A percentile compares a stretch with the other conserved stretches of the same genome.
Conservation (phyloP, 768 basidiomycete species). For the Serendipita vermifera region DNA sequence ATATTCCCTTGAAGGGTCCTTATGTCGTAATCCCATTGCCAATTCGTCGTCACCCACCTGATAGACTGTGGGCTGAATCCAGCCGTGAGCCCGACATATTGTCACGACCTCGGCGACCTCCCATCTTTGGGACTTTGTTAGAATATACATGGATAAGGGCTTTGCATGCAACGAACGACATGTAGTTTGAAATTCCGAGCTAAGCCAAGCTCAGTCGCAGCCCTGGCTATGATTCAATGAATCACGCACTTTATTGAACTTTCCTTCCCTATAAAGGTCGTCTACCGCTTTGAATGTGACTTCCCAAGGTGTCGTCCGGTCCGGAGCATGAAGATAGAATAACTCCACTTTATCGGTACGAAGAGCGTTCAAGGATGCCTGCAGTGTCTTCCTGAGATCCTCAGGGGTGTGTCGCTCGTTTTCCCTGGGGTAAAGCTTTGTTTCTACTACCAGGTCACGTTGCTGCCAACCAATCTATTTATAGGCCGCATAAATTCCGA, state of each 20-base stretch:
- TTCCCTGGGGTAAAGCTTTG: constrained; percentile 41
- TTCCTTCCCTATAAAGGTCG: constrained; percentile 38
- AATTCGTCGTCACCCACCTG: no score
- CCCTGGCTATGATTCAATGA: background rate
- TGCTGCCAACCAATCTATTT: constrained; percentile 27
- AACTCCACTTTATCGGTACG: constrained; percentile 35
- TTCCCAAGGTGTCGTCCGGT: constrained; percentile 32
- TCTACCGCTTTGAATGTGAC: constrained; percentile 36
- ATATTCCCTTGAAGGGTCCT: constrained; percentile 21
- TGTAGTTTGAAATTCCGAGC: constrained; percentile 35
- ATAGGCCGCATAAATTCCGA: background rate
- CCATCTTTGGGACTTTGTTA: constrained; percentile 19
- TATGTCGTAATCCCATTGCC: no score
- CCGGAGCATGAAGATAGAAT: constrained; percentile 37
- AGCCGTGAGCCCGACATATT: constrained; percentile 32
- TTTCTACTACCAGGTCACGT: constrained; percentile 43
- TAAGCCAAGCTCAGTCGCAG: constrained; percentile 6
- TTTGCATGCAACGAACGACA: constrained; percentile 24
- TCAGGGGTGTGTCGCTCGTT: constrained; percentile 12
- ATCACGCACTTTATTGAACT: constrained; percentile 29
- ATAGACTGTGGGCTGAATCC: constrained; percentile 37
- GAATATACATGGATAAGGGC: constrained; percentile 12
- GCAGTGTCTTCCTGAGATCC: constrained; percentile 26
- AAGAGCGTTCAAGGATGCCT: constrained; percentile 31
- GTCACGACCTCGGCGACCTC: constrained; percentile 35